Percentiles rank a stretch among this genome's conserved stretches.
phyloP scores from a whole-genome alignment of 768 basidiomycete genomes.

The Tricholoma saponaceum region DNA sequence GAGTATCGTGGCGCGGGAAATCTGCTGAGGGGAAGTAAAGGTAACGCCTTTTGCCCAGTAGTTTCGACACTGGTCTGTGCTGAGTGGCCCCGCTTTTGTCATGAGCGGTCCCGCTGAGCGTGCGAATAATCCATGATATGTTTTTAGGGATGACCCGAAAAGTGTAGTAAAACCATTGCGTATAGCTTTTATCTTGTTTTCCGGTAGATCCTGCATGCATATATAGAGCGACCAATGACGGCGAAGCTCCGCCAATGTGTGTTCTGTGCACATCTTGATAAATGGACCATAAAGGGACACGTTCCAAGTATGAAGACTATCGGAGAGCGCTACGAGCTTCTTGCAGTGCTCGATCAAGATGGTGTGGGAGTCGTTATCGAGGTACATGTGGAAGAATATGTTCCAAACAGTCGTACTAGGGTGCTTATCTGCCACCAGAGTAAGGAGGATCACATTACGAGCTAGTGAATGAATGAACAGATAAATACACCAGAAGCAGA shows the following conservation, averaged over 20 bases:
- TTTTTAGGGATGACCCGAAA: conserved; percentile 6
- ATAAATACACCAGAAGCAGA: background rate
- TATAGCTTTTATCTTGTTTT: conserved; percentile 6
- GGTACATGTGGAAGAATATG: conserved; percentile 32
- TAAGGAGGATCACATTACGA: conserved; percentile 32
- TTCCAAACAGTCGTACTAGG: conserved; percentile 23
- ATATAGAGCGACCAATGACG: conserved; percentile 27
- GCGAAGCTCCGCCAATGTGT: conserved; percentile 28
- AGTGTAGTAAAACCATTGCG: conserved; percentile 11
- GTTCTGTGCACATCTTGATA: conserved; percentile 23
- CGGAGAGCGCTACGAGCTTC: conserved; percentile 23
- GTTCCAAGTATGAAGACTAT: conserved; percentile 22
- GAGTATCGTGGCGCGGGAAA: conserved; percentile 19
- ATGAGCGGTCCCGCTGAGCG: conserved; percentile 7
- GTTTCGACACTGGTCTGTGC: conserved; percentile 10
- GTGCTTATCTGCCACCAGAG: conserved; percentile 25
- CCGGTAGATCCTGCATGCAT: conserved; percentile 16
- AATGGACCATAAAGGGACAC: conserved; percentile 21
- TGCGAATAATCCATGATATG: background rate
- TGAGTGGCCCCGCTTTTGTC: background rate
- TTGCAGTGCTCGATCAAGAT: conserved; percentile 23
- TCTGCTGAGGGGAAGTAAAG: conserved; percentile 11
- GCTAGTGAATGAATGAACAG: conserved; percentile 16
- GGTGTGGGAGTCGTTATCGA: conserved; percentile 22
- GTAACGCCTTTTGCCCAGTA: conserved; percentile 32